These are phyloP conservation scores for Xylariaceae sp. DNA, from an alignment of 2,329 filamentous ascomycete genomes.

Conservation along the genomic window DNA sequence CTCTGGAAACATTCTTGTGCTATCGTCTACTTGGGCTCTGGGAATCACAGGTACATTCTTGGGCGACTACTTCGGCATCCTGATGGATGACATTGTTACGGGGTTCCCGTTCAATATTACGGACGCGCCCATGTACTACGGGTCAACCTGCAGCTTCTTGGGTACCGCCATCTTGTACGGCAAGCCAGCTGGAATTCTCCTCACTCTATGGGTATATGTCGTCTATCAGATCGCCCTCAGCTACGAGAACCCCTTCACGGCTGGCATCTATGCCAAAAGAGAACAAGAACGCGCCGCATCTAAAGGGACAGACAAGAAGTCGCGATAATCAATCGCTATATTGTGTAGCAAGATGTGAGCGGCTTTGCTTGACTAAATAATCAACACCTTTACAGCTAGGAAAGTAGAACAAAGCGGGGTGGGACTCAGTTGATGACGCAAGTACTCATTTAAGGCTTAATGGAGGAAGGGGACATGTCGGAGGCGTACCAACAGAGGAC, in stretches of 20 bases:
- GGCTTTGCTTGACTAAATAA: background rate
- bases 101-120: conserved; percentile 96
- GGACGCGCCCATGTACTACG: conserved; percentile 94
- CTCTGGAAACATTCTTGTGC: conserved; percentile 80
- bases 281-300: conserved; percentile 62
- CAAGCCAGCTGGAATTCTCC: conserved; percentile 82
- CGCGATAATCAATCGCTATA: conserved; percentile 47
- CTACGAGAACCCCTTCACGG: conserved; percentile 95
- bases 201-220: conserved; percentile 76
- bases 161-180: conserved; percentile 84
- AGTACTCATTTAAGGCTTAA: background rate
- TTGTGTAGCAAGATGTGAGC: background rate
- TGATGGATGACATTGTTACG: conserved; percentile 94
- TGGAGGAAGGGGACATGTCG: background rate
- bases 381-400: background rate
- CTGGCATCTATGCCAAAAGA: conserved; percentile 88
- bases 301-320: conserved; percentile 57
- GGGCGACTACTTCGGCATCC: conserved; percentile 97
- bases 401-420: background rate
- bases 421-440: background rate
- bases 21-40: conserved; percentile 89
- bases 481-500: background rate
- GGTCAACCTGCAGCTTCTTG: conserved; percentile 89
- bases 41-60: conserved; percentile 96
- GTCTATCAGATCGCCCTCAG: conserved; percentile 82